A percentile compares a stretch with the other conserved stretches of the same genome.
phyloP scores from a whole-genome alignment of 129 eudicot genomes.

The Solidago caesia region DNA sequence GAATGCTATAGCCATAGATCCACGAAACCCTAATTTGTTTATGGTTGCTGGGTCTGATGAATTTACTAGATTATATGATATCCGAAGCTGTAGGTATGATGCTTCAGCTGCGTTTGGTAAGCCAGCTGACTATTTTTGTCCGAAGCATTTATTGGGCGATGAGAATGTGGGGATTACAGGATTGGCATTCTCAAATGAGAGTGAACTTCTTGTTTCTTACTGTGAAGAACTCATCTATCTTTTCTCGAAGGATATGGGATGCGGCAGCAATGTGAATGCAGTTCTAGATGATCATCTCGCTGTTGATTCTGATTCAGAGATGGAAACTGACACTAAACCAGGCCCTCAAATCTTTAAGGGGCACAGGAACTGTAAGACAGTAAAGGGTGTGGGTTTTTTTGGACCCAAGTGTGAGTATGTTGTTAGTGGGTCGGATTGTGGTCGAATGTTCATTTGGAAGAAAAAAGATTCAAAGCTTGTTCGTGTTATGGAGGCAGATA shows the following conservation, averaged over 20 bases:
- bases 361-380: neutral
- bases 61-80: neutral
- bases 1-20: neutral
- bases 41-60: neutral
- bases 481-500: neutral
- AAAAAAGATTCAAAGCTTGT: neutral
- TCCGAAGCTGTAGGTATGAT: neutral
- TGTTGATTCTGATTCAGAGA: neutral
- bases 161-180: neutral
- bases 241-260: neutral
- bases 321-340: neutral
- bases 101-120: neutral
- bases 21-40: neutral
- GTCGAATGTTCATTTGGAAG: neutral
- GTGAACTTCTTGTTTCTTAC: neutral
- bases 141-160: neutral
- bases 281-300: neutral
- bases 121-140: neutral
- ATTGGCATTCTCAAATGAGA: neutral
- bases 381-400: neutral
- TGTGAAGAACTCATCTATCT: neutral
- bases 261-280: neutral
- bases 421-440: neutral
- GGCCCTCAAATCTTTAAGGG: neutral
- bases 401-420: neutral